A percentile compares a stretch with the other conserved stretches of the same genome.
phyloP scores from a whole-genome alignment of 345 rosid species.

The Acer campestre region DNA sequence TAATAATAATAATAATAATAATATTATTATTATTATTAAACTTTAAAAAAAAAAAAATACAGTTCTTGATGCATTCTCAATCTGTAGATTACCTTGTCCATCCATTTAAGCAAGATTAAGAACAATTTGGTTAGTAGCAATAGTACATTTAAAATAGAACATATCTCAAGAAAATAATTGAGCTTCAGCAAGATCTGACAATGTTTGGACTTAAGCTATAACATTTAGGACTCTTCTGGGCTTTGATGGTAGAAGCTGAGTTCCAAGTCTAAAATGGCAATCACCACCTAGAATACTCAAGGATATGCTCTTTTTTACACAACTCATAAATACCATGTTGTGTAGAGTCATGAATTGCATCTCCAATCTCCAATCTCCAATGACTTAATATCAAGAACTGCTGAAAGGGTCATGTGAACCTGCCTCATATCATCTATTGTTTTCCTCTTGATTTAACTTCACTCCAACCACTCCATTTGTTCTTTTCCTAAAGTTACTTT shows the following conservation, averaged over 20 bases:
- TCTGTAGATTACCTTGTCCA: neutral
- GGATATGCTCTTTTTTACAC: neutral
- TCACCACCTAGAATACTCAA: neutral
- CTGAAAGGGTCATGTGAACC: too few species aligned
- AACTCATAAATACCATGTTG: neutral
- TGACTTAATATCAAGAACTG: neutral
- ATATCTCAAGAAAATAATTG: neutral
- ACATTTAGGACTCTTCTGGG: neutral
- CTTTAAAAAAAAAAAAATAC: too few species aligned
- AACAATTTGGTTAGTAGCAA: neutral
- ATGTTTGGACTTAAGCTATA: neutral
- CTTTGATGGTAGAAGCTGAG: neutral
- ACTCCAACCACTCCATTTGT: too few species aligned
- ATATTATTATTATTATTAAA: too few species aligned
- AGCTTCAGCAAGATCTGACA: neutral
- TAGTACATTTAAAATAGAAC: neutral
- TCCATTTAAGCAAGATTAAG: neutral
- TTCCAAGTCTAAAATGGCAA: neutral
- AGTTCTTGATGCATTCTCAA: neutral
- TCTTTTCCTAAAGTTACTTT: neutral
- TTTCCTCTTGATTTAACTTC: neutral
- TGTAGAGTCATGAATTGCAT: neutral
- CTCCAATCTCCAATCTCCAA: neutral
- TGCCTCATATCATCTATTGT: neutral
- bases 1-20: too few species aligned